Evolutionary conservation across 371 early-diverging fungal species (phyloP).

Genomic region (Apophysomyces trapeziformis): DNA sequence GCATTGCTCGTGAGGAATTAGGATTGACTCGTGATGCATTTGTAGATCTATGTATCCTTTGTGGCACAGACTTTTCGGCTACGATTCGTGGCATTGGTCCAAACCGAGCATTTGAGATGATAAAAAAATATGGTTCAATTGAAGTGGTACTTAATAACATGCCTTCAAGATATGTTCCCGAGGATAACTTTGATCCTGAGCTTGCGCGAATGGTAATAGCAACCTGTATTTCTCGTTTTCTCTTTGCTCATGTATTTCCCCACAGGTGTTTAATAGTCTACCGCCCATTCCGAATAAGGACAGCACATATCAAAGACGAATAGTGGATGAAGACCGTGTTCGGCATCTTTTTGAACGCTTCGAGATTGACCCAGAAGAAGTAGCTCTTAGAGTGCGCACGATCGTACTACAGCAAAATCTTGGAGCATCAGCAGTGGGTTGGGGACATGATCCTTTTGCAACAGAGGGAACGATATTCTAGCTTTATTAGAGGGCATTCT

Average conservation of each 20-base stretch:
- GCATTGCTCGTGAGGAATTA: constrained; percentile 54
- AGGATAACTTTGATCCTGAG: constrained; percentile 54
- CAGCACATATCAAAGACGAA: constrained; percentile 17
- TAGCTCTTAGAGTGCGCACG: constrained; percentile 23
- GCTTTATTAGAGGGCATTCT: too few relatives aligned
- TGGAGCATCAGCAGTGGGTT: constrained; percentile 11
- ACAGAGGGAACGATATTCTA: neutral
- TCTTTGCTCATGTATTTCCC: neutral
- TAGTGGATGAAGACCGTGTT: constrained; percentile 15
- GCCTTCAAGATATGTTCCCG: constrained; percentile 37
- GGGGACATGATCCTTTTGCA: constrained; percentile 40
- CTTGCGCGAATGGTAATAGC: constrained; percentile 52
- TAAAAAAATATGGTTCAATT: constrained; percentile 64
- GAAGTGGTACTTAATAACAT: constrained; percentile 58
- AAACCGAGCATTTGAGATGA: constrained; percentile 57
- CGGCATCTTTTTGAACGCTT: constrained; percentile 36
- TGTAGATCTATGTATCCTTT: constrained; percentile 79
- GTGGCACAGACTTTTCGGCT: constrained; percentile 78
- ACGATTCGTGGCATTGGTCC: constrained; percentile 72
- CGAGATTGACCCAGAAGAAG: constrained; percentile 42
- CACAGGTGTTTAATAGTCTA: constrained; percentile 35
- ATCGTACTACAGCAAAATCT: constrained; percentile 25
- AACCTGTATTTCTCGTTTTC: neutral
- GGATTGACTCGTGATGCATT: constrained; percentile 61
- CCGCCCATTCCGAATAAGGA: constrained; percentile 41